Conservation (phyloP, 176 grass and related monocot species). For the Guadua angustifolia region DNA sequence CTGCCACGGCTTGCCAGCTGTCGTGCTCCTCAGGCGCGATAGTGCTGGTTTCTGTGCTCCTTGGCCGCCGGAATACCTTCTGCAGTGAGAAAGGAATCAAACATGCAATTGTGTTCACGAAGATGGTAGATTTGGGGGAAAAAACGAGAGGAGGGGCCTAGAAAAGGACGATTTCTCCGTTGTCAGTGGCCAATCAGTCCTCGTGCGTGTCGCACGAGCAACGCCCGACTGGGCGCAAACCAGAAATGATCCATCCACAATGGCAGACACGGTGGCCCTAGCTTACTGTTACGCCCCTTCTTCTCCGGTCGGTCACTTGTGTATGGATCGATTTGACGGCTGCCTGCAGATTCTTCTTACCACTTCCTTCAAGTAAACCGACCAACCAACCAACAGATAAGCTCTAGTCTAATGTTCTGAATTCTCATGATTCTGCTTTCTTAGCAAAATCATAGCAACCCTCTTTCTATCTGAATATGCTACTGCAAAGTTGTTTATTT, state of each 20-base stretch:
- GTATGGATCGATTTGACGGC: slow-evolving; percentile 9
- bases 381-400: not conserved
- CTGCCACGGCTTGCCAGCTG: no score
- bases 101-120: no score
- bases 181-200: not conserved
- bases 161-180: not conserved
- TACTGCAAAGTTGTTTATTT: not conserved
- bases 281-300: not conserved
- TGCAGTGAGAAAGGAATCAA: no score
- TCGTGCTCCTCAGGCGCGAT: no score
- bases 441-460: not conserved
- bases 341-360: not conserved
- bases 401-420: not conserved
- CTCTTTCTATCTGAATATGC: not conserved
- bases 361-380: not conserved
- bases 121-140: no score
- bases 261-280: slow-evolving; percentile 41
- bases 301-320: slow-evolving; percentile 17
- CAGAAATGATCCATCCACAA: slow-evolving; percentile 19
- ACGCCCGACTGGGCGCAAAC: slow-evolving; percentile 47
- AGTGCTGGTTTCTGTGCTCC: no score
- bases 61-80: no score
- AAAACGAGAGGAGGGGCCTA: no score
- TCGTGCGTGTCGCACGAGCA: not conserved
- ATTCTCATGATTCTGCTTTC: no score